Conservation (phyloP, 2,329 filamentous ascomycete species). For the Stenocarpella maydis region DNA sequence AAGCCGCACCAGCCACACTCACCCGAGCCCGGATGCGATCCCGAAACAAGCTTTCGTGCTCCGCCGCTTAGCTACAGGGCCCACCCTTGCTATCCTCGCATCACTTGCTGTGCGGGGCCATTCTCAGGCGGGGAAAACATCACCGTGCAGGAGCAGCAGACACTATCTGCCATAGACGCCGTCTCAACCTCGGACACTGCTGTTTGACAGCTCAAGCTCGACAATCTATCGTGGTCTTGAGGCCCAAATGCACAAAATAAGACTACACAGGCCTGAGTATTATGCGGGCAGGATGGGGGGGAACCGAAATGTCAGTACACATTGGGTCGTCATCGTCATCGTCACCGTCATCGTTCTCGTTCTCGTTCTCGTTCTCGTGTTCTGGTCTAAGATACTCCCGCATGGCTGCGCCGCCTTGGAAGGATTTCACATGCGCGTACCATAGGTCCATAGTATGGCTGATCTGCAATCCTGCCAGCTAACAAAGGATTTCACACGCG, state of each 20-base stretch:
- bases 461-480: too few relatives aligned
- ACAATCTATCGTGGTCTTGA: not conserved
- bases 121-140: constrained; percentile 8
- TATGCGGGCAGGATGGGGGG: too few relatives aligned
- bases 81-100: not conserved
- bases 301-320: not conserved
- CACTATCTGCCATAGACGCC: not conserved
- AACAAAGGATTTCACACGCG: not conserved
- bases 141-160: constrained; percentile 12
- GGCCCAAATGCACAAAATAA: too few relatives aligned
- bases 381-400: not conserved
- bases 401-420: too few relatives aligned
- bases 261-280: not conserved
- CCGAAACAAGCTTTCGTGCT: constrained; percentile 6
- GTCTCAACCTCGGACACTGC: not conserved
- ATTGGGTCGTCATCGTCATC: too few relatives aligned
- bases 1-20: not conserved
- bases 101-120: constrained; percentile 2
- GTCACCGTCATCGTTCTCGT: constrained; percentile 4
- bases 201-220: not conserved
- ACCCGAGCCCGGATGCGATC: constrained; percentile 4
- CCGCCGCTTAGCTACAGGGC: too few relatives aligned
- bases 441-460: too few relatives aligned
- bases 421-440: too few relatives aligned
- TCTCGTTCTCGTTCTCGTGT: constrained; percentile 4